phyloP scores from a whole-genome alignment of 129 eudicot genomes.

The Oenanthe sinensis region DNA sequence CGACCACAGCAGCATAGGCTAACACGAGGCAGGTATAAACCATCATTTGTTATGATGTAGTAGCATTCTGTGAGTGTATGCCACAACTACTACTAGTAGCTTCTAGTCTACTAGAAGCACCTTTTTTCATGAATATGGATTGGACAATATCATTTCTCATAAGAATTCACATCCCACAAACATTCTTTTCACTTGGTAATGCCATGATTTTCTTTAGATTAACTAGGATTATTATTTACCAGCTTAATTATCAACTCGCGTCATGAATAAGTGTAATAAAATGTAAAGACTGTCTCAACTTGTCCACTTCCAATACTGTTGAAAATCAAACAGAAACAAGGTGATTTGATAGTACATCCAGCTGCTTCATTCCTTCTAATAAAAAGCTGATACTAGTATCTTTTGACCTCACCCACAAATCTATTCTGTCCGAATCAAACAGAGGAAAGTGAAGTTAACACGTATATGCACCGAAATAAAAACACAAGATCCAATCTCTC shows the following conservation, averaged over 20 bases:
- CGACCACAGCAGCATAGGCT: background rate
- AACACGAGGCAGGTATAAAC: constrained; percentile 8
- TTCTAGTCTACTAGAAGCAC: too few relatives aligned
- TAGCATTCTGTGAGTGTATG: background rate
- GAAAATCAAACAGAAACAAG: background rate
- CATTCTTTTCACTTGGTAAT: background rate
- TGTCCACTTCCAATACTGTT: background rate
- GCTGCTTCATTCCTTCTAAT: too few relatives aligned
- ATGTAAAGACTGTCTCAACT: background rate
- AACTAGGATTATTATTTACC: background rate
- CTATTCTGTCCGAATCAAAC: background rate
- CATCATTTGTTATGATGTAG: background rate
- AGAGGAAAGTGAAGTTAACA: constrained; percentile 29
- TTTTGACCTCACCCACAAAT: background rate
- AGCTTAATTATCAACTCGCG: background rate
- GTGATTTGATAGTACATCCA: background rate
- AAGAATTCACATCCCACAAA: background rate
- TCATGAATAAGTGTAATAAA: background rate
- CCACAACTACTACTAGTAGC: background rate
- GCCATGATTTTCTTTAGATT: constrained; percentile 2
- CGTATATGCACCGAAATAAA: background rate
- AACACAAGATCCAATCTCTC: constrained; percentile 22
- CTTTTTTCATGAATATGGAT: background rate
- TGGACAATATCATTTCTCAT: background rate
- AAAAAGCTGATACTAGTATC: background rate